These are phyloP conservation scores for Neonothopanus nambi DNA, from an alignment of 1,284 basidiomycete species.

Conservation along the genomic window DNA sequence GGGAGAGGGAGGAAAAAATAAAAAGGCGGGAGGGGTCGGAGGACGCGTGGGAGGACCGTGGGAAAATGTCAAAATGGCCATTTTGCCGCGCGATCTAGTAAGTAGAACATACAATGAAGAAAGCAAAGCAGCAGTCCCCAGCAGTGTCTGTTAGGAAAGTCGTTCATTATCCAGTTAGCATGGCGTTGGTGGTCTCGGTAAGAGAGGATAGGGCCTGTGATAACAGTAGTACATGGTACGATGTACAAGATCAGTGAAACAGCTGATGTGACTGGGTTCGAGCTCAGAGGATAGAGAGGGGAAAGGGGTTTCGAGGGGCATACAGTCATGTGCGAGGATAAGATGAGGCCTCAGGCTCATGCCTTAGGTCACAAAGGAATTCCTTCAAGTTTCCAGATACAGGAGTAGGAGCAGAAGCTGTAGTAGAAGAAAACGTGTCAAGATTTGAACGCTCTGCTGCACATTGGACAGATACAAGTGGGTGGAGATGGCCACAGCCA, in stretches of 20 bases:
- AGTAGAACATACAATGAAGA: constrained; percentile 27
- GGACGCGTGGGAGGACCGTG: too few species aligned
- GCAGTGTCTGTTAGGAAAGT: constrained; percentile 25
- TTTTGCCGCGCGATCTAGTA: too few species aligned
- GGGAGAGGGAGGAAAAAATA: too few species aligned
- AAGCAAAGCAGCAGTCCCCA: constrained; percentile 27
- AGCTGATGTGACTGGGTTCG: neutral
- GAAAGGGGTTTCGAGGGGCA: constrained; percentile 19
- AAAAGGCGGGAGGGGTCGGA: too few species aligned
- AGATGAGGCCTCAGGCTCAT: constrained; percentile 14
- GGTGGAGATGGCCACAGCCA: constrained; percentile 27
- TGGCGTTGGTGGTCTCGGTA: neutral
- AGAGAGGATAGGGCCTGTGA: neutral
- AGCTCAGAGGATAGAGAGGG: neutral
- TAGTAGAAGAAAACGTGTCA: constrained; percentile 13
- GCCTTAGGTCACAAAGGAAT: neutral
- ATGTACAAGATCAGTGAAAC: constrained; percentile 14
- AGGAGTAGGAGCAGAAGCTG: neutral
- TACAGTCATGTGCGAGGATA: constrained; percentile 25
- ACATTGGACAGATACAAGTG: constrained; percentile 28
- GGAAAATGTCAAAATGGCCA: too few species aligned
- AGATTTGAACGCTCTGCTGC: constrained; percentile 21
- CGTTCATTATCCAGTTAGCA: constrained; percentile 9
- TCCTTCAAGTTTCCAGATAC: neutral
- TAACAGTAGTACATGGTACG: constrained; percentile 11